phyloP scores from a whole-genome alignment of 768 basidiomycete species.

The Tricholoma sp. region DNA sequence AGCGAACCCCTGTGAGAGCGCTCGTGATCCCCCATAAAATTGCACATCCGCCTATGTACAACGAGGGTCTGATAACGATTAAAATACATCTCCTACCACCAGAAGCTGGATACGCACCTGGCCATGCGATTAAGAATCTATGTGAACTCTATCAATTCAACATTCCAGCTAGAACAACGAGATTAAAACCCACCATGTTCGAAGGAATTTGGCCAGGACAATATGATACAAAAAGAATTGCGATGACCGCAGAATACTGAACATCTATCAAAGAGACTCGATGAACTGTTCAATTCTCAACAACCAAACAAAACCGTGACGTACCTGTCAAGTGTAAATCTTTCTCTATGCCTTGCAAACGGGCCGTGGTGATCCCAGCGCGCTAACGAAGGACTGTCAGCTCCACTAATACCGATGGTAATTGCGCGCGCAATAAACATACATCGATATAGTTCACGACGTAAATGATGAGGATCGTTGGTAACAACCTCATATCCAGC shows the following conservation, averaged over 20 bases:
- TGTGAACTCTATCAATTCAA: neutral
- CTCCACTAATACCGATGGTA: no score
- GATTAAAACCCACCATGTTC: slow-evolving; percentile 45
- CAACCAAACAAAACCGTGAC: no score
- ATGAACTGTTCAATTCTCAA: no score
- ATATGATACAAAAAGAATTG: slow-evolving; percentile 29
- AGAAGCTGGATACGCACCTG: slow-evolving; percentile 39
- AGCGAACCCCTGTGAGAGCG: slow-evolving; percentile 53
- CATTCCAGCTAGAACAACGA: neutral
- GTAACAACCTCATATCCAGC: slow-evolving; percentile 40
- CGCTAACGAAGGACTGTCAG: slow-evolving; percentile 24
- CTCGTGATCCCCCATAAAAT: slow-evolving; percentile 62
- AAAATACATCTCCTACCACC: neutral
- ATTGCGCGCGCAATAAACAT: no score
- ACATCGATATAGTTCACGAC: slow-evolving; percentile 49
- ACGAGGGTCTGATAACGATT: slow-evolving; percentile 40
- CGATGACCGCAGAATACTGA: slow-evolving; percentile 47
- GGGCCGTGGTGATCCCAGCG: slow-evolving; percentile 41
- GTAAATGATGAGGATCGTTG: slow-evolving; percentile 40
- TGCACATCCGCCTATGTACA: slow-evolving; percentile 57
- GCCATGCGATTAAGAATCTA: slow-evolving; percentile 53
- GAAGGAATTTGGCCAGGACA: slow-evolving; percentile 63
- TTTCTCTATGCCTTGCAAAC: slow-evolving; percentile 45
- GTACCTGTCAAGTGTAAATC: slow-evolving; percentile 26
- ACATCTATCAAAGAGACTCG: slow-evolving; percentile 28